Evolutionary conservation across 345 rosid genomes (phyloP), one percentile per base, ranked within the genome.

Genomic region (Salix caprea): DNA sequence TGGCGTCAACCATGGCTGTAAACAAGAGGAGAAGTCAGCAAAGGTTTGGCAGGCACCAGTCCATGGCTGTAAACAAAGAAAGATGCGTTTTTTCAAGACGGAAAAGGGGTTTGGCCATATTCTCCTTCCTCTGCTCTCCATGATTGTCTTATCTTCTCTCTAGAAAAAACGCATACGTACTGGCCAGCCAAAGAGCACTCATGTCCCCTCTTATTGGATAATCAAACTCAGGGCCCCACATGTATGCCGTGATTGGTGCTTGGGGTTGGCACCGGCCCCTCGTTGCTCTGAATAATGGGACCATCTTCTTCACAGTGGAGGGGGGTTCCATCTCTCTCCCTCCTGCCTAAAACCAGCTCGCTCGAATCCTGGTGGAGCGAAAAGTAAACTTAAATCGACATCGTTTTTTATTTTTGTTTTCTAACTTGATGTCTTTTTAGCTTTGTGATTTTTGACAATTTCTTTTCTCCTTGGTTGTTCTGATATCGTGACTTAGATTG

Each of bases 141-240:
- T 74, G 65, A 81, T 74, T 74, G 58, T 44, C 56, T 52, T 69
- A 30, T 64, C 48, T 60, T 65, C 54, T 64, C 50, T 44, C 19
- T 42, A 66, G 34, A n/a, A 50, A 32, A 61, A 36, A 9, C 52
- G 19, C 6, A 14, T 1, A 16, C 21, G 60, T 7, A 18, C 62
- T n/a, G 0, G 26, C 30, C 32, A 58, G 54, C 42, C n/a, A 7
- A n/a, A 44, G 50, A 2, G 28, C 30, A 65, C 62, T 13, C 36
- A 46, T 2, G 28, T 48, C 7, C 32, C 46, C 21, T 5, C 69
- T 74, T 1, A 65, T 65, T 74, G 44, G 37, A 11, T 14, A 36
- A 48, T 11, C 36, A 34, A 34, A 52, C 9, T 2, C 39, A 56
- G 14, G 23, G 46, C 23, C 30, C 40, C 62, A 58, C 64, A 1